A percentile compares a stretch with the other conserved stretches of the same genome.
These are phyloP conservation scores for Solanum peruvianum DNA, from an alignment of 257 asterid species.

Conservation along the genomic window DNA sequence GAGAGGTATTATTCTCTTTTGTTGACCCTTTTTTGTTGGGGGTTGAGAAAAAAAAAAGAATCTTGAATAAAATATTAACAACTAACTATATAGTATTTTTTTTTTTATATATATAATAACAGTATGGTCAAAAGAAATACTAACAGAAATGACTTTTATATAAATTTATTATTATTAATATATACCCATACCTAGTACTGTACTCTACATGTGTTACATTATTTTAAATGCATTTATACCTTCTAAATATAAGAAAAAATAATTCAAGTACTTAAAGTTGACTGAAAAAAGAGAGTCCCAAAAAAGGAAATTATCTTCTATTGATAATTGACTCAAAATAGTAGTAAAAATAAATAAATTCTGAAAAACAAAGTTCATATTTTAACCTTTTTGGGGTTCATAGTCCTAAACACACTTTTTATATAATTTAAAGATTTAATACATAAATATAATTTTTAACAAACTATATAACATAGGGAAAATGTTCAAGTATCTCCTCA, in stretches of 20 bases:
- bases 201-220: neutral
- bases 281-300: neutral
- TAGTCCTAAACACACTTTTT: neutral
- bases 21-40: neutral
- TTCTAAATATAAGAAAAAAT: neutral
- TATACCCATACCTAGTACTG: neutral
- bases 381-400: neutral
- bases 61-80: neutral
- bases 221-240: neutral
- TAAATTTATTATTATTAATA: neutral
- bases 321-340: neutral
- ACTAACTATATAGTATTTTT: neutral
- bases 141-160: neutral
- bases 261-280: neutral
- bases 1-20: neutral
- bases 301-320: neutral
- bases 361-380: neutral
- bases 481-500: too few relatives aligned
- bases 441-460: too few relatives aligned
- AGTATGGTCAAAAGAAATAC: neutral
- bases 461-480: too few relatives aligned
- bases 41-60: neutral
- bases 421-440: too few relatives aligned
- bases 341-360: neutral
- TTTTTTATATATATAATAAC: neutral